Evolutionary conservation across 1,284 basidiomycete genomes (phyloP).

Genomic region (Paramarasmius palmivorus): DNA sequence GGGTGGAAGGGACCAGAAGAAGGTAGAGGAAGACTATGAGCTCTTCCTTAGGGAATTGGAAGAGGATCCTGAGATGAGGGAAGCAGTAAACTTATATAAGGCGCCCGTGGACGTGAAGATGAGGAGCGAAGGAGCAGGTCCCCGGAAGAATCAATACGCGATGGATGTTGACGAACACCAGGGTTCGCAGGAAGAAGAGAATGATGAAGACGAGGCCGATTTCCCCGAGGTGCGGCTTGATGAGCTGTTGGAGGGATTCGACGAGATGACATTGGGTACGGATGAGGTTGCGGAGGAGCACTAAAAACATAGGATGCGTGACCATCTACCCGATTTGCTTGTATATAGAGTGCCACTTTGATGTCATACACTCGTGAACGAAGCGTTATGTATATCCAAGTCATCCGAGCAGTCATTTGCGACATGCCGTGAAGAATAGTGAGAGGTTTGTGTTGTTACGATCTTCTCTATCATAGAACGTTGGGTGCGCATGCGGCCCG

Average conservation of each 20-base stretch:
- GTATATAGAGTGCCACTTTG: too few relatives aligned
- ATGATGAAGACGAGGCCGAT: constrained; percentile 82
- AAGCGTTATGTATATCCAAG: too few relatives aligned
- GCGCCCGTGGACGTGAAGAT: constrained; percentile 52
- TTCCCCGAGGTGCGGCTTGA: constrained; percentile 89
- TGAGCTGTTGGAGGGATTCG: constrained; percentile 92
- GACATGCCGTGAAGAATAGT: too few relatives aligned
- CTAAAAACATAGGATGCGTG: not conserved
- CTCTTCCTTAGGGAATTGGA: constrained; percentile 94
- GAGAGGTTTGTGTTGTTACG: too few relatives aligned
- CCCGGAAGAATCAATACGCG: constrained; percentile 52
- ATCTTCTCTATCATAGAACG: too few relatives aligned
- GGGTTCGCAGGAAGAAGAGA: constrained; percentile 36
- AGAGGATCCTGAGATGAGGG: constrained; percentile 93
- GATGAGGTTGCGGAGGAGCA: constrained; percentile 10
- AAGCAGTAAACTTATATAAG: constrained; percentile 89
- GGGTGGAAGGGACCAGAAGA: constrained; percentile 90
- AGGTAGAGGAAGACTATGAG: constrained; percentile 97
- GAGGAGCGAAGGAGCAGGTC: constrained; percentile 41
- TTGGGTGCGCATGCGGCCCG: too few relatives aligned
- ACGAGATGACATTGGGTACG: constrained; percentile 72
- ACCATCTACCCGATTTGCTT: not conserved
- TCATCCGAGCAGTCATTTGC: too few relatives aligned
- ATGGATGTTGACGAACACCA: constrained; percentile 74
- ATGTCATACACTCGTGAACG: too few relatives aligned